Evolutionary conservation across 2,329 filamentous ascomycete species (phyloP), one percentile per base, ranked within the genome.

Genomic region (Talaromyces funiculosus): DNA sequence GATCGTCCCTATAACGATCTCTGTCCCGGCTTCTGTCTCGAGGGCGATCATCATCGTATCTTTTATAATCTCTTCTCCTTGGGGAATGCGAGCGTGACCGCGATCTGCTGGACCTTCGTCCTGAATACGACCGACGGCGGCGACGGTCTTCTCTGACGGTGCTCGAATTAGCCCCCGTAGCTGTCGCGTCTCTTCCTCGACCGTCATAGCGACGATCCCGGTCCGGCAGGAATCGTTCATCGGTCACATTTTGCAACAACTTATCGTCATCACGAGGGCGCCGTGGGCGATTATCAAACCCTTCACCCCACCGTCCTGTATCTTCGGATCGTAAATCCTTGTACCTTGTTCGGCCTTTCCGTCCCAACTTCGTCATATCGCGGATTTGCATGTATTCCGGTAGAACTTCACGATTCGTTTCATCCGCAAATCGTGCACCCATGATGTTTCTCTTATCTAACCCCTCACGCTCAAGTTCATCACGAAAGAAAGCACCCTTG

Each of bases 401-500:
- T 67, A 99, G 77, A 1, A 91, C 80, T 68, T 94, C 90, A 49
- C 90, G 87, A 69, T 96, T 90, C 62, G 93, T 85, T 63, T 97
- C 91, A 72, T 97, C 93, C 54, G 84, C 86, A 67, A 94, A 95
- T 55, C 84, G 81, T 2, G 88, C 84, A 14, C 92, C 92, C 85
- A 96, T 96, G 65, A 97, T 82, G 71, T 97, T 90, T 51, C 94
- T 82, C 70, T 87, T 84, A 64, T 90, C 86, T 49, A 97, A 79
- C 0, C 90, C 90, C 64, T 90, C 86, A 16, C 85, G 86, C 67
- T 87, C 85, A 56, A 87, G 82, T 67, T 95, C 90, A 57, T 92
- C 90, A 66, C 89, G 89, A 80, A 90, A 97, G 79, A 97, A 99
- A 16, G 94, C 94, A 53, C 94, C 94, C 77, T 92, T 93, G 81